Percentiles rank a stretch among this genome's conserved stretches.
phyloP scores from a whole-genome alignment of 805 yeast species.

The Priceomyces carsonii region DNA sequence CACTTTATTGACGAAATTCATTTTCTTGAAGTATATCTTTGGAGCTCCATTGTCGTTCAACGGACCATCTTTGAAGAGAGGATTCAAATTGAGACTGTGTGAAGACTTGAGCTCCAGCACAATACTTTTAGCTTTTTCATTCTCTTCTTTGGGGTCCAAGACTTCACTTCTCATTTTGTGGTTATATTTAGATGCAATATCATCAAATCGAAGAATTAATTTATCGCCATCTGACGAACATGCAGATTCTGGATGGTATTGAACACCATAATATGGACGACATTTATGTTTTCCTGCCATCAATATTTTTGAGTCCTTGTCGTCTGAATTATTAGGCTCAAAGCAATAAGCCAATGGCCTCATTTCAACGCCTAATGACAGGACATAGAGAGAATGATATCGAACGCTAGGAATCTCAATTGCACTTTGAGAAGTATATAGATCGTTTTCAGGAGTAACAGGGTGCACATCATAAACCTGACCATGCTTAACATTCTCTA shows the following conservation, averaged over 20 bases:
- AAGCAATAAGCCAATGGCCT: conserved; percentile 62
- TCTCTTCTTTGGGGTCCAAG: conserved; percentile 3
- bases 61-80: conserved; percentile 13
- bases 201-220: conserved; percentile 65
- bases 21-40: conserved; percentile 12
- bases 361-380: conserved; percentile 31
- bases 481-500: conserved; percentile 77
- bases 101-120: conserved; percentile 9
- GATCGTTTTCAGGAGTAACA: conserved; percentile 34
- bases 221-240: conserved; percentile 70
- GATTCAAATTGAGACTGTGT: conserved; percentile 22
- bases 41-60: conserved; percentile 9
- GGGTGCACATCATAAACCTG: conserved; percentile 62
- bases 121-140: conserved; percentile 2
- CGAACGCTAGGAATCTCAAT: conserved; percentile 66
- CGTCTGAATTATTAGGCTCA: conserved; percentile 31
- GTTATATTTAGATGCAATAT: conserved; percentile 41
- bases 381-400: conserved; percentile 80
- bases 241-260: conserved; percentile 95
- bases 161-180: conserved; percentile 11
- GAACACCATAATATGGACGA: conserved; percentile 87
- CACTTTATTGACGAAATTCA: conserved; percentile 15
- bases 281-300: conserved; percentile 76
- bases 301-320: conserved; percentile 37
- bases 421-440: background rate